Evolutionary conservation across 2,329 filamentous ascomycete species (phyloP).

Genomic region (Didymella segeticola): DNA sequence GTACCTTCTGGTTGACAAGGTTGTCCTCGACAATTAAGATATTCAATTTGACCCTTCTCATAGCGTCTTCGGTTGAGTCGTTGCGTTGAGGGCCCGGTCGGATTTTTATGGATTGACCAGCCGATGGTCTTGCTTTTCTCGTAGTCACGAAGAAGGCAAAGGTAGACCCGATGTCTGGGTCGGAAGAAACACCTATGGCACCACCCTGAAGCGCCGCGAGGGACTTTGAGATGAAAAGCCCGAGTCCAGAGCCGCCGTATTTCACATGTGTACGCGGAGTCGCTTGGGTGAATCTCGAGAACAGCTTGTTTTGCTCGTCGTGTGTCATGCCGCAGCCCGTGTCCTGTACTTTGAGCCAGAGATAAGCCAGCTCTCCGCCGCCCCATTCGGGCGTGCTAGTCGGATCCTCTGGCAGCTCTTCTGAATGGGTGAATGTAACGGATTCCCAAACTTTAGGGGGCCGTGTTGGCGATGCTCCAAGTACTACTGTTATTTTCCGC

Average conservation of each 20-base stretch:
- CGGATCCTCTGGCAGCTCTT: constrained; percentile 5
- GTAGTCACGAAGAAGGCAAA: constrained; percentile 52
- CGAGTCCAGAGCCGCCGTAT: constrained; percentile 53
- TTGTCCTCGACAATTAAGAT: constrained; percentile 50
- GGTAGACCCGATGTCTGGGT: constrained; percentile 41
- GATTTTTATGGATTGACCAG: constrained; percentile 7
- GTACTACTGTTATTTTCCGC: constrained; percentile 46
- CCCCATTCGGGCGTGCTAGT: constrained; percentile 37
- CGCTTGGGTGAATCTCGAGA: constrained; percentile 41
- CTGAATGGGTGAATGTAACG: constrained; percentile 25
- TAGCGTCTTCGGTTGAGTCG: constrained; percentile 28
- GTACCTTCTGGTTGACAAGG: constrained; percentile 51
- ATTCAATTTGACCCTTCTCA: constrained; percentile 28
- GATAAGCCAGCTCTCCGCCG: constrained; percentile 42
- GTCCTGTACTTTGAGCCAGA: constrained; percentile 47
- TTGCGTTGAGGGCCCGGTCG: constrained; percentile 17
- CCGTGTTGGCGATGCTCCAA: constrained; percentile 41
- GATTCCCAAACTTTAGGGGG: constrained; percentile 24
- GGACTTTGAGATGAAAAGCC: constrained; percentile 52
- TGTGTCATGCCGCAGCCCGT: constrained; percentile 50
- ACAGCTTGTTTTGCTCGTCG: constrained; percentile 46
- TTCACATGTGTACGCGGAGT: constrained; percentile 42
- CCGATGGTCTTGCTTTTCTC: constrained; percentile 24
- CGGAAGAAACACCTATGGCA: constrained; percentile 51
- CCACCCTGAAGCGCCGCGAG: constrained; percentile 46